Percentiles rank a stretch among this genome's conserved stretches.
phyloP scores from a whole-genome alignment of 345 rosid species.

The Citrus trifoliata region DNA sequence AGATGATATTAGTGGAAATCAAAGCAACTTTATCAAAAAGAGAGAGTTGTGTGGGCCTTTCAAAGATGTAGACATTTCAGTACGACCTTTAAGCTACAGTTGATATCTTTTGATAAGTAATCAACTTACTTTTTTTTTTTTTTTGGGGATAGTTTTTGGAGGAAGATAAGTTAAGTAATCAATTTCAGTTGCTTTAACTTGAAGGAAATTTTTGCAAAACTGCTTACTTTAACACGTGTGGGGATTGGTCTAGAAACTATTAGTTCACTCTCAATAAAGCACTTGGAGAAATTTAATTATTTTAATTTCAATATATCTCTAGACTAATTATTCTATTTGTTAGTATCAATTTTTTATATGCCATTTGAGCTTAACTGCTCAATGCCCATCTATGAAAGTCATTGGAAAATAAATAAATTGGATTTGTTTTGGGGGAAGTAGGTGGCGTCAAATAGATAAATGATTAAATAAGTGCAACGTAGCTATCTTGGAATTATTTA shows the following conservation, averaged over 20 bases:
- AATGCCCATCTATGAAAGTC: not conserved
- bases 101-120: not conserved
- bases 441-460: not conserved
- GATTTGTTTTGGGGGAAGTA: too few species aligned
- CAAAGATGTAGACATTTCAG: not conserved
- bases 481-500: not conserved
- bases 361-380: not conserved
- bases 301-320: not conserved
- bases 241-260: not conserved
- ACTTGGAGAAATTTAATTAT: not conserved
- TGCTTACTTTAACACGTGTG: not conserved
- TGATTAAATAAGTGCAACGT: not conserved
- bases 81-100: not conserved
- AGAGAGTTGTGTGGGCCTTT: not conserved
- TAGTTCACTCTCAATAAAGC: not conserved
- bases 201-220: not conserved
- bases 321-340: not conserved
- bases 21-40: slow-evolving; percentile 17
- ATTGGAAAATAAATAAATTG: too few species aligned
- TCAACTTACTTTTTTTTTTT: too few species aligned
- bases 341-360: not conserved
- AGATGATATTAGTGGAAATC: slow-evolving; percentile 10
- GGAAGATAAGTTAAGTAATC: not conserved
- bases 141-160: too few species aligned
- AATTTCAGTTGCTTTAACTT: not conserved